Base-by-base conservation (phyloP, 2,329 filamentous ascomycete species). In the Fusarium stilboides region DNA sequence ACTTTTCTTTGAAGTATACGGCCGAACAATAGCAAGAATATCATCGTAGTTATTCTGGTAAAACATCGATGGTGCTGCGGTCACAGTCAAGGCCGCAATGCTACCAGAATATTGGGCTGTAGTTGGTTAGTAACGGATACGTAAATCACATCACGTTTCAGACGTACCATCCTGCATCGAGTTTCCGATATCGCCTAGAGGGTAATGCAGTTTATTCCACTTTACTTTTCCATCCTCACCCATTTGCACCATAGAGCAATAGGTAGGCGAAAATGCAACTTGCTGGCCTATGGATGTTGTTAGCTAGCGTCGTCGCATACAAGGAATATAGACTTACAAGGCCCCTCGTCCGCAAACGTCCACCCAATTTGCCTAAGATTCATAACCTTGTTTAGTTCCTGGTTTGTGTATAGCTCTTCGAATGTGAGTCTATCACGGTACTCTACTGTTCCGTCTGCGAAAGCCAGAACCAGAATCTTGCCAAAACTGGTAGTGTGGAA, bases 341-440 rank as follows among this genome's bases (percentile, higher is more conserved):
- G 87, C 14, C 88, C 86, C 40, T 89, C 87, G 17, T 90, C 85
- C 6, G 86, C 79, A 75, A 92, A 96, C 8, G 86, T 85, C 78
- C 97, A 97, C 2, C 94, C 94, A 45, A 90, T 89, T 77, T 97
- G 93, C 28, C 90, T 84, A 28, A 97, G 84, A 58, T 89, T 92
- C 65, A 87, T 88, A 33, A 97, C 88, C 45, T 84, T 88, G 43
- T 88, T 86, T 9, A 88, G 80, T 71, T 92, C 91, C 28, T 86
- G 85, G 57, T 91, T 87, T 7, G 87, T 86, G 66, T 88, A 89
- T 1, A 94, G 82, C 54, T 90, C 85, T 6, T 88, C 85, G 86
- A 97, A 91, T 0, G 88, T 92, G 47, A 87, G 85, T 13, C 94
- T 88, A 74, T 97, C 92, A 57, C 93, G 89, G 78, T 95, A 93